These are phyloP conservation scores for Aspergillus brasiliensis DNA, from an alignment of 2,329 filamentous ascomycete species.

Conservation along the genomic window DNA sequence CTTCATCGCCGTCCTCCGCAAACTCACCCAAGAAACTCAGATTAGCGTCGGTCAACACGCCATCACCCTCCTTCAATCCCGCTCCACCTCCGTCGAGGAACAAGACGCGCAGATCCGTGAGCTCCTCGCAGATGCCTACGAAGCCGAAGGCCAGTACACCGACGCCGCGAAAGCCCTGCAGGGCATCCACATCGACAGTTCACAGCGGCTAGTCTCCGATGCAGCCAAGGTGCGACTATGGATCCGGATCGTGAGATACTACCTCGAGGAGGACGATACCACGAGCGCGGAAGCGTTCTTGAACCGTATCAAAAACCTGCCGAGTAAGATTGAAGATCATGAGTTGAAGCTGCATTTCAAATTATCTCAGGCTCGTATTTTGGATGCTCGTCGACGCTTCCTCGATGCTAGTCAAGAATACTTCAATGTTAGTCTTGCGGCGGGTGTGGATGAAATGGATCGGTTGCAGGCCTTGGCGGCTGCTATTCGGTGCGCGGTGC, in stretches of 20 bases:
- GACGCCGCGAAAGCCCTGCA: slow-evolving; percentile 76
- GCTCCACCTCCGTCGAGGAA: slow-evolving; percentile 77
- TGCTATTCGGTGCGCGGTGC: slow-evolving; percentile 87
- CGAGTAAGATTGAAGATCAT: slow-evolving; percentile 72
- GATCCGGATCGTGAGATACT: slow-evolving; percentile 92
- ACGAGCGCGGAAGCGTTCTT: slow-evolving; percentile 82
- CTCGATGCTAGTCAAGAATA: slow-evolving; percentile 85
- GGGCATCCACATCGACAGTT: slow-evolving; percentile 84
- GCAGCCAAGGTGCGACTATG: slow-evolving; percentile 82
- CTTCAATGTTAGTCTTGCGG: slow-evolving; percentile 78
- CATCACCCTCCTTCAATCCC: slow-evolving; percentile 67
- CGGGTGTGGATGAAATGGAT: slow-evolving; percentile 81
- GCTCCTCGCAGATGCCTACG: slow-evolving; percentile 79
- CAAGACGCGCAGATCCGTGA: slow-evolving; percentile 79
- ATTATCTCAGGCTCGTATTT: slow-evolving; percentile 88
- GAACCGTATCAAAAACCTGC: slow-evolving; percentile 93
- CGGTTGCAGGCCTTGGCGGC: slow-evolving; percentile 80
- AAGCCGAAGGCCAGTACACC: slow-evolving; percentile 76
- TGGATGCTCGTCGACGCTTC: slow-evolving; percentile 87
- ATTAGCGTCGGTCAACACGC: slow-evolving; percentile 75
- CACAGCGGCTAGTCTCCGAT: slow-evolving; percentile 79
- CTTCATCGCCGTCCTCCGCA: slow-evolving; percentile 67
- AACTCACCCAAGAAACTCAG: slow-evolving; percentile 60
- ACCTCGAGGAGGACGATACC: slow-evolving; percentile 90
- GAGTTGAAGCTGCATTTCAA: slow-evolving; percentile 81